Base-by-base conservation (phyloP, 164 flowering plant species). In the Cinnamomum chago region DNA sequence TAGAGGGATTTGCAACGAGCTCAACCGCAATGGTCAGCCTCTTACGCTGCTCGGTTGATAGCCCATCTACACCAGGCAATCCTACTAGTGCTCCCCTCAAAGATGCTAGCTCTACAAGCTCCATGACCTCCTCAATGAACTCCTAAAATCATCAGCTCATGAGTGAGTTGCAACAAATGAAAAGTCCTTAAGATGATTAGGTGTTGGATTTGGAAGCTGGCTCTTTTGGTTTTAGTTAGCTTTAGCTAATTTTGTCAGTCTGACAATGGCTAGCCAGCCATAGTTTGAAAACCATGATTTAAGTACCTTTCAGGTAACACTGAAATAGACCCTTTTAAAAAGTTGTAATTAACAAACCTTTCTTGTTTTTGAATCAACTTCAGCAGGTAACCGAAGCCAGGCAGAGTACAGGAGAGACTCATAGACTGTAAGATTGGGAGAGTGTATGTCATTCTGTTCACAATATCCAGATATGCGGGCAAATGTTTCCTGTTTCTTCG, bases 11-110 rank as follows among this genome's bases (percentile, higher is more conserved):
- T 0, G 89, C 82, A 3, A 86, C 87, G 2, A 86, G 83, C 69
- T 86, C 87, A n/a, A 86, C 87, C 1, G 89, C 89, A 52, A 86
- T 84, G 1, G 89, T 86, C 11, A 86, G 75, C 76, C 89, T 77
- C 70, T 86, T 86, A 13, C 89, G 78, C 77, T 86, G 87, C 75
- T 86, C 88, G 14, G 86, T 83, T 33, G 88, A 86, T 7, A 86
- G 84, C 15, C 88, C 88, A 67, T 73, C 81, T 17, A 84, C 79
- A 18, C 85, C 83, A 20, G 85, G 86, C 68, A 84, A 51, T 30
- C 88, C 88, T 24, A 84, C 85, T 10, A 84, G 73, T 24, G 85
- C 82, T 51, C 71, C 79, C 68, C 76, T 81, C 62, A 84, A 22
- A 52, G 82, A 64, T 13, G 66, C 74, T 23, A 86, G 75, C 76